Evolutionary conservation across 140 eudicot genomes (phyloP), one percentile per base, ranked within the genome.

Genomic region (Flaveria floridana): DNA sequence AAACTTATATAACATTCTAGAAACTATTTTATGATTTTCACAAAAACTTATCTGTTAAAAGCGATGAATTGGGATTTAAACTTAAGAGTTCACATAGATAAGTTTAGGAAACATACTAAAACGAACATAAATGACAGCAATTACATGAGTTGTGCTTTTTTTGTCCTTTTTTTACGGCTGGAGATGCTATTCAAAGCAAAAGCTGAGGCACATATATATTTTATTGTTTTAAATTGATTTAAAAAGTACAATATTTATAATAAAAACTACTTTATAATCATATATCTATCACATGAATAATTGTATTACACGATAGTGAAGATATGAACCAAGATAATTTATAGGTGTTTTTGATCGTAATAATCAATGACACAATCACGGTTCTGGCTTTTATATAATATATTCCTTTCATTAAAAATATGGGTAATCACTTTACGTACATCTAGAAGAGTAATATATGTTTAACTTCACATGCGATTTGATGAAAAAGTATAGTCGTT

Each of bases 131-230:
- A 15, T 64, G 70, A 64, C 48, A 30, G 48, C 48, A 64, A 15
- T 58, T 18, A 66, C 7, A 65, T 19, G 18, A 12, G 71, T 8
- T 66, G 71, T 66, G n/a, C 71, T 65, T 21, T 44, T 21, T 48
- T 26, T 70, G 51, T 52, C 23, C 23, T 25, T 34, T 48, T 50
- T 64, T 48, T 48, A 46, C 25, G 72, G 72, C 52, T 28, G 79
- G 72, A 47, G 72, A 64, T 75, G 28, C 52, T 47, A 5, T 41
- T 47, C 56, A 57, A 75, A 50, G 55, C 53, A 44, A 44, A 69
- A 64, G 62, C 50, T 47, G n/a, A 53, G 72, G 18, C 71, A 12
- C 72, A 64, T 9, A 3, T 10, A 11, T 68, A 44, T 15, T 34
- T 15, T 25, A 61, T 26, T 61, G 20, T 26, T 64, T 64, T 64